Evolutionary conservation across 257 asterid species (phyloP).

Genomic region (Solanum piurae): DNA sequence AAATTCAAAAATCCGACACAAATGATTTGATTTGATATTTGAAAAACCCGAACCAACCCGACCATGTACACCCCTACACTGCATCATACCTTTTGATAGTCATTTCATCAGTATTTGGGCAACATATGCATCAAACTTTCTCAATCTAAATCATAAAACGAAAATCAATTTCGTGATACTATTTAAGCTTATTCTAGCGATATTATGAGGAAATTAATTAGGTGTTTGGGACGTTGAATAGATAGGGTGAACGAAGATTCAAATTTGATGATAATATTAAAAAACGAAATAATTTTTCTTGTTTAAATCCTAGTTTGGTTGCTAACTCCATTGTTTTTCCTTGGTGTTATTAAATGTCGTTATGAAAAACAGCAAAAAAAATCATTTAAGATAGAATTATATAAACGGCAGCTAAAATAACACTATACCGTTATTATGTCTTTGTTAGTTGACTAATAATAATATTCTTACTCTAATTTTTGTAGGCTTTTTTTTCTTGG

Average conservation of each 20-base stretch:
- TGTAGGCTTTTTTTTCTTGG: neutral
- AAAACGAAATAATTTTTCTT: neutral
- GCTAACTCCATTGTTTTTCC: neutral
- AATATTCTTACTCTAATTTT: neutral
- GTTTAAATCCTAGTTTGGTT: neutral
- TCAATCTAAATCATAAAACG: neutral
- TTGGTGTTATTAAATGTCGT: neutral
- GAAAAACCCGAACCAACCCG: too few relatives aligned
- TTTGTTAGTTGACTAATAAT: neutral
- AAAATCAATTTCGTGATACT: neutral
- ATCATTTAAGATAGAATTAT: neutral
- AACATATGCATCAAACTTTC: neutral
- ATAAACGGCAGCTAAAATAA: neutral
- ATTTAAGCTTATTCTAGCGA: neutral
- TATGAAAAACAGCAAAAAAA: neutral
- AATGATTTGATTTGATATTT: too few relatives aligned
- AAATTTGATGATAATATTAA: neutral
- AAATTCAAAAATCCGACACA: too few relatives aligned
- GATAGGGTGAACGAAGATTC: neutral
- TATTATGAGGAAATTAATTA: neutral
- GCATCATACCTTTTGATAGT: too few relatives aligned
- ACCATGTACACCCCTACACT: too few relatives aligned
- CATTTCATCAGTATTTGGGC: neutral
- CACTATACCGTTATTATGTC: neutral
- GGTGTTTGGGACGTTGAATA: neutral